Evolutionary conservation across 371 early-diverging fungal genomes (phyloP), one percentile per base, ranked within the genome.

Genomic region (Paraphysoderma sedebokerense): DNA sequence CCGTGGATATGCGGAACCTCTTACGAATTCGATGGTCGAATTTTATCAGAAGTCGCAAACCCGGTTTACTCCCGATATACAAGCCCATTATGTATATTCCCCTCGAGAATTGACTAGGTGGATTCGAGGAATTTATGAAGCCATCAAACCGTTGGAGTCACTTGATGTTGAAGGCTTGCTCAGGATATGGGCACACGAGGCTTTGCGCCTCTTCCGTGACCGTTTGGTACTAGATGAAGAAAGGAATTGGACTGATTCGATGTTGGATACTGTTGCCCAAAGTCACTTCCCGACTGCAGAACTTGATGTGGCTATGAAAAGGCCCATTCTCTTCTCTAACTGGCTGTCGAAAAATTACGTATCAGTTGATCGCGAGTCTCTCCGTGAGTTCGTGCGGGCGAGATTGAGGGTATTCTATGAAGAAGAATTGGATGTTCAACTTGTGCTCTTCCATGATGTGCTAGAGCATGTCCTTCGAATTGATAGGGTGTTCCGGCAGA

Each of bases 41-140:
- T 76, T 97, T 36, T 98, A 91, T 52, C 61, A 85, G 33, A 65
- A 71, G 44, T 92, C 92, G 4, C 95, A 97, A 63, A 64, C 68
- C 41, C 76, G 77, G 39, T 98, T 97, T 52, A 96, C 98, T 2
- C 83, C 92, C 0, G 93, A 95, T 64, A 84, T 81, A 49, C 97
- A 98, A 65, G 89, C 93, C 1, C 98, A 98, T 62, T 98, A 97
- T 55, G 85, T 98, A 52, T 98, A 97, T 65, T 88, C 89, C 44
- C 98, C 98, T 50, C 86, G 98, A 68, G 98, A 98, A 72, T 72
- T 98, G 58, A 95, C 97, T 0, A 80, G 98, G 34, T 98, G 98
- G 98, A 78, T 89, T 47, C 81, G 95, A 48, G 98, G 98, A 62
- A 91, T 98, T 33, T 89, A 77, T 59, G 95, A 93, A 59, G 89